These are phyloP conservation scores for Dryas integrifolia DNA, from an alignment of 331 rosid species.

Conservation along the genomic window DNA sequence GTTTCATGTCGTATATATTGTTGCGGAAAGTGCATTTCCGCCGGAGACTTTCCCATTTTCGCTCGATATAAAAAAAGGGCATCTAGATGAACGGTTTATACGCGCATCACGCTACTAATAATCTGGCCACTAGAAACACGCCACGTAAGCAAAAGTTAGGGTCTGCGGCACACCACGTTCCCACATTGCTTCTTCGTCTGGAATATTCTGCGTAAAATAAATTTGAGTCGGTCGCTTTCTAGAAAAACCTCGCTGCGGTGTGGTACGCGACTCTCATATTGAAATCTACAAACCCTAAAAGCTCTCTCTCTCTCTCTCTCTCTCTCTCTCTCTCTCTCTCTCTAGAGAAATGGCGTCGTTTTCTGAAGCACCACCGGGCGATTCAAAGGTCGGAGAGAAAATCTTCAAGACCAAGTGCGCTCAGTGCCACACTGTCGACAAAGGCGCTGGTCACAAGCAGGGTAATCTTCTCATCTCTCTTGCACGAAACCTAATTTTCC, in stretches of 20 bases:
- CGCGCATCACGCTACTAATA: not conserved
- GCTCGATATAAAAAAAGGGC: not conserved
- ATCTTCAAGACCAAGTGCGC: conserved; percentile 79
- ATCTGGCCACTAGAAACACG: not conserved
- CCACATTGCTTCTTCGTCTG: not conserved
- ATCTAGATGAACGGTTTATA: not conserved
- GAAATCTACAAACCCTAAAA: conserved; percentile 8
- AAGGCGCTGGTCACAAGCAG: conserved; percentile 89
- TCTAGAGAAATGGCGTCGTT: conserved; percentile 57
- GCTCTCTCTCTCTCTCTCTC: not conserved
- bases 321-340: not conserved
- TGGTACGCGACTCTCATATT: not conserved
- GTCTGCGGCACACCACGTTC: conserved; percentile 14
- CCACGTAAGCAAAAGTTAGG: conserved; percentile 5
- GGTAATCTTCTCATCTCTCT: conserved; percentile 33
- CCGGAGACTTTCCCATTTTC: not conserved
- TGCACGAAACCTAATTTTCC: not conserved
- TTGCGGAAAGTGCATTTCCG: not conserved
- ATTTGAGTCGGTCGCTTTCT: not conserved
- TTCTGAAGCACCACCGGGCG: conserved; percentile 67
- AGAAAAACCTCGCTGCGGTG: not conserved
- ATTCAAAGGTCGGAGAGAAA: conserved; percentile 54
- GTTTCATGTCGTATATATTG: not conserved
- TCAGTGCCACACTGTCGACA: conserved; percentile 75
- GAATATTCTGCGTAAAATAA: not conserved